These are phyloP conservation scores for Penicillium cosmopolitanum DNA, from an alignment of 495 filamentous ascomycete species.

Conservation along the genomic window DNA sequence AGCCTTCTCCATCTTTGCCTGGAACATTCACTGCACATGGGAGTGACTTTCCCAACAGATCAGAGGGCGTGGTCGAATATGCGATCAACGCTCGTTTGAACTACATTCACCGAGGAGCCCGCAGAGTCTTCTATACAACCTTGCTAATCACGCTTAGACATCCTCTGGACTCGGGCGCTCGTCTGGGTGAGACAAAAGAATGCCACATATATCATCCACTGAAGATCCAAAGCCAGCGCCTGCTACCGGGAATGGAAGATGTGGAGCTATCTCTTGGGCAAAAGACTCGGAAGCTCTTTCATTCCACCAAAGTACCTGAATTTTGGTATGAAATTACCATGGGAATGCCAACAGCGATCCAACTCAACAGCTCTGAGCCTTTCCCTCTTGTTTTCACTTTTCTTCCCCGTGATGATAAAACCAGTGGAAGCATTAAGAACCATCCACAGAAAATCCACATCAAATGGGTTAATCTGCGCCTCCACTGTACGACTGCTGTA, in stretches of 20 bases:
- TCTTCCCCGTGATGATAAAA: neutral
- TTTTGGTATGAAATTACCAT: constrained; percentile 1
- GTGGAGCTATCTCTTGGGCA: neutral
- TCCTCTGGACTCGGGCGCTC: neutral
- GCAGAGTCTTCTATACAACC: constrained; percentile 3
- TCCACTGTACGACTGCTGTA: constrained; percentile 4
- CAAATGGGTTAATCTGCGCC: constrained; percentile 15
- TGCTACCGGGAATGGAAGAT: constrained; percentile 1
- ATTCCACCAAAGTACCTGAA: neutral
- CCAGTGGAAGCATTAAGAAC: constrained; percentile 14
- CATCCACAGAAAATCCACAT: constrained; percentile 14
- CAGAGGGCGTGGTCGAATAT: neutral
- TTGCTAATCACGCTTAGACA: neutral
- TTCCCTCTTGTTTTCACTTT: constrained; percentile 18
- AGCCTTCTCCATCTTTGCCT: neutral
- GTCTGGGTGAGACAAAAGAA: neutral
- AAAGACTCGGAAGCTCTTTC: neutral
- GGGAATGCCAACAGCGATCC: constrained; percentile 2
- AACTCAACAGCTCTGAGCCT: constrained; percentile 12
- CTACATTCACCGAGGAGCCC: neutral
- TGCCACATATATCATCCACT: neutral
- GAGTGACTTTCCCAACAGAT: neutral
- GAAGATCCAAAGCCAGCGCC: constrained; percentile 1
- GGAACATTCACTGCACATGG: neutral
- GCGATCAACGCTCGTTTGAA: neutral